Evolutionary conservation across 805 yeast genomes (phyloP), one percentile per base, ranked within the genome.

Genomic region (Geotrichum ghanense): DNA sequence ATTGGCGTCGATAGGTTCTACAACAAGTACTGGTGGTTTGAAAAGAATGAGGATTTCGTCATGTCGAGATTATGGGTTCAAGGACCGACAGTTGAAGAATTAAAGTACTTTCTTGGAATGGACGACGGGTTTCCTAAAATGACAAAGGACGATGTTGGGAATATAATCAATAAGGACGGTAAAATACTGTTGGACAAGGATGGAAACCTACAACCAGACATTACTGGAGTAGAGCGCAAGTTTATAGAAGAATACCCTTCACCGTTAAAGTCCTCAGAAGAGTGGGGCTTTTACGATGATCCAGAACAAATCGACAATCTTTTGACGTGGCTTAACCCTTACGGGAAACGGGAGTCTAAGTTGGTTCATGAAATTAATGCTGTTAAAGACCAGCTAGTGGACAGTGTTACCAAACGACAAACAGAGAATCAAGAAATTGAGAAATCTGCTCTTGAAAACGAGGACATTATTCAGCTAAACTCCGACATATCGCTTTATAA

Each of bases 11-110:
- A 92, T 62, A 68, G 95, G 44, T 75, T 76, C 49, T 88, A 71
- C 61, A 92, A 92, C 66, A 71, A 89, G 53, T 92, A 90, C 61
- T 92, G 95, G 95, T 92, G 95, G 95, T 79, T 88, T 59, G 97
- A 90, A 57, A 72, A 73, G 51, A 82, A 83, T 57, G 98, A 97
- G 0, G 69, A 44, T 20, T 25, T 37, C 42, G 27, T 22, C 16
- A 20, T 24, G 48, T 35, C 22, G 50, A 48, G 43, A 41, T 49
- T 89, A 16, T 88, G 95, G 92, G 73, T 92, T 2, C 97, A 88
- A 62, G 98, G 98, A 0, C 97, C 97, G 1, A 71, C 58, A 2
- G 69, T 66, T 23, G 79, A 74, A 17, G 75, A 73, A 35, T 52
- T 70, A 3, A 56, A 62, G 17, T 55, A 57, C 21, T 64, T 61